Base-by-base conservation (phyloP, 1,139 yeast genomes). In the Yamadazyma spencermartinsiae region DNA sequence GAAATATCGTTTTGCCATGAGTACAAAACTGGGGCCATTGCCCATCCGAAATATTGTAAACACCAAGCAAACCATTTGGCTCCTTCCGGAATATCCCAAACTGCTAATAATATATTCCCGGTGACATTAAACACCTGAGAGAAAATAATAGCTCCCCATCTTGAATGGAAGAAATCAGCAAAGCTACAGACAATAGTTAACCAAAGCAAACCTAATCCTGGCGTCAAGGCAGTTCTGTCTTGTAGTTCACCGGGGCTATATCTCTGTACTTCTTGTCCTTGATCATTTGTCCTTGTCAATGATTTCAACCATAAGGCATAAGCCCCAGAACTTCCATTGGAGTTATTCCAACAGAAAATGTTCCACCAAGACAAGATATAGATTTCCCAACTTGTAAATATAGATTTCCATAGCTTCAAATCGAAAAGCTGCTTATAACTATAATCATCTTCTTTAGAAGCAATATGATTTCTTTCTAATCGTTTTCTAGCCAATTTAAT, bases 331-430 rank as follows among this genome's bases (percentile, higher is more conserved):
- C 65, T 51, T 36, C 68, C 74, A 46, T 65, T 69, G 33, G 64
- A 63, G 56, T 77, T 77, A 55, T 79, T 79, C 86, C 86, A 82
- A 51, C 82, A 79, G 56, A 81, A 74, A 27, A 77, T 62, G 48
- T 77, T 72, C 80, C 81, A 78, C 24, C 74, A 51, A 6, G 71
- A 51, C 42, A 78, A 61, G 5, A 74, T 67, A 38, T 73, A 79
- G 37, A 79, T 63, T 51, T 77, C 78, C 82, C 83, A 79, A 27
- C 75, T 65, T n/a, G 70, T 55, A 30, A 78, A 56, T 21, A 79
- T 69, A 17, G 63, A 58, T 43, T 68, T 74, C 83, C 83, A 79
- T 24, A 69, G 53, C 8, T 63, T 50, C 36, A 43, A 41, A 40
- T 53, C 44, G 25, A 75, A 63, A 36, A 72, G 58, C 39, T 64